phyloP scores from a whole-genome alignment of 306 rosid genomes.

The Pyrus communis region DNA sequence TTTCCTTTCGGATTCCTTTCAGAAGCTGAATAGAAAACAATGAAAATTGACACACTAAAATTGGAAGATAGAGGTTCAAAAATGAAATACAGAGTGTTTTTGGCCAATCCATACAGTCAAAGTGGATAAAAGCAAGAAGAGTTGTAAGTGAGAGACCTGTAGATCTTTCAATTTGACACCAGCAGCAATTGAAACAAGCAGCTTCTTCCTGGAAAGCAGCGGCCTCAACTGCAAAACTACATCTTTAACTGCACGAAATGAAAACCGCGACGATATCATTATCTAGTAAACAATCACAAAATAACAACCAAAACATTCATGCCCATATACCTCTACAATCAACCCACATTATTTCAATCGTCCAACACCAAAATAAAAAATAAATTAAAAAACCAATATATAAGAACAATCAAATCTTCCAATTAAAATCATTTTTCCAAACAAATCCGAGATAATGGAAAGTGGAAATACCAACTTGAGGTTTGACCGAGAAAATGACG shows the following conservation, averaged over 20 bases:
- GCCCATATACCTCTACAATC: not conserved
- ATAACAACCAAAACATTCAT: not conserved
- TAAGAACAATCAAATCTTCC: not conserved
- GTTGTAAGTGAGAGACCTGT: conserved; percentile 40
- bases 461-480: conserved; percentile 54
- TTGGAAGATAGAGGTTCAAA: not conserved
- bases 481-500: conserved; percentile 82
- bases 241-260: conserved; percentile 46
- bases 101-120: not conserved
- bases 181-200: conserved; percentile 92
- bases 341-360: not conserved
- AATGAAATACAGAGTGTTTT: not conserved
- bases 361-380: not conserved
- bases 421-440: not conserved
- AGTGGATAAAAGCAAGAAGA: not conserved
- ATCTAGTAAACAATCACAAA: not conserved
- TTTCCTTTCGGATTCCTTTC: not conserved
- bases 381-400: not conserved
- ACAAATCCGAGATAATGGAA: not conserved
- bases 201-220: conserved; percentile 60
- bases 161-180: conserved; percentile 88
- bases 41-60: not conserved
- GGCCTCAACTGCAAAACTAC: conserved; percentile 58
- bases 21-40: not conserved
- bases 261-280: not conserved